Evolutionary conservation across 768 basidiomycete species (phyloP).

Genomic region (Leccinum truebloodii): DNA sequence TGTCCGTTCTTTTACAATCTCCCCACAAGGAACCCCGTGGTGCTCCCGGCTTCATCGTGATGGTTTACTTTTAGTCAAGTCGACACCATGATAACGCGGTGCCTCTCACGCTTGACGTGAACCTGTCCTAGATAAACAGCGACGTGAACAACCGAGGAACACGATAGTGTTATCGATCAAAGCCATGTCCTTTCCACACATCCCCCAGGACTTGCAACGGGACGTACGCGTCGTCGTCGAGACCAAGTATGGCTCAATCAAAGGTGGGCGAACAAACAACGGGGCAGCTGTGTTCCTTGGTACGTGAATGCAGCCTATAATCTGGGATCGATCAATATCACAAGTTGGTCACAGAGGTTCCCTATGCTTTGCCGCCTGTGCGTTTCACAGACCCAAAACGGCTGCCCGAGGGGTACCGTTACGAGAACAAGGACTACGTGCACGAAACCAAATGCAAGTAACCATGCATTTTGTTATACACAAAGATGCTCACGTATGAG

Average conservation of each 20-base stretch:
- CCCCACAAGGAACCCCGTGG: slow-evolving; percentile 3
- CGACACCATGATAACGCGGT: not conserved
- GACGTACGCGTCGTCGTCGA: slow-evolving; percentile 46
- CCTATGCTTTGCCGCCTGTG: slow-evolving; percentile 65
- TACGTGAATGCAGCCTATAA: slow-evolving; percentile 23
- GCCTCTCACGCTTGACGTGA: slow-evolving; percentile 11
- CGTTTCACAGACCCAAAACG: slow-evolving; percentile 65
- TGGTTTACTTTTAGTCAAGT: slow-evolving; percentile 3
- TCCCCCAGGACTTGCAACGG: slow-evolving; percentile 57
- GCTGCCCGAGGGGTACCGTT: slow-evolving; percentile 54
- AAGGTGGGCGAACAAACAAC: slow-evolving; percentile 59
- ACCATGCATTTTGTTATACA: not conserved
- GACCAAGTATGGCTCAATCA: slow-evolving; percentile 57
- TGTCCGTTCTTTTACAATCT: not conserved
- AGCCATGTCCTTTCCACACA: slow-evolving; percentile 34
- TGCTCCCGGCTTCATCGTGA: not conserved
- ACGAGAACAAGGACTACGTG: slow-evolving; percentile 62
- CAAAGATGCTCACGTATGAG: not conserved
- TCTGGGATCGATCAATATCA: not conserved
- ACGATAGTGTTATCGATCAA: not conserved
- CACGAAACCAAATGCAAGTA: slow-evolving; percentile 55
- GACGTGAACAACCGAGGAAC: not conserved
- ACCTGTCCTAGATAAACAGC: slow-evolving; percentile 14
- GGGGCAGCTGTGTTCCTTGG: slow-evolving; percentile 68
- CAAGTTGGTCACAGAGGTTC: slow-evolving; percentile 52